Evolutionary conservation across 805 yeast genomes (phyloP), one percentile per base, ranked within the genome.

Genomic region (Candida maesae): DNA sequence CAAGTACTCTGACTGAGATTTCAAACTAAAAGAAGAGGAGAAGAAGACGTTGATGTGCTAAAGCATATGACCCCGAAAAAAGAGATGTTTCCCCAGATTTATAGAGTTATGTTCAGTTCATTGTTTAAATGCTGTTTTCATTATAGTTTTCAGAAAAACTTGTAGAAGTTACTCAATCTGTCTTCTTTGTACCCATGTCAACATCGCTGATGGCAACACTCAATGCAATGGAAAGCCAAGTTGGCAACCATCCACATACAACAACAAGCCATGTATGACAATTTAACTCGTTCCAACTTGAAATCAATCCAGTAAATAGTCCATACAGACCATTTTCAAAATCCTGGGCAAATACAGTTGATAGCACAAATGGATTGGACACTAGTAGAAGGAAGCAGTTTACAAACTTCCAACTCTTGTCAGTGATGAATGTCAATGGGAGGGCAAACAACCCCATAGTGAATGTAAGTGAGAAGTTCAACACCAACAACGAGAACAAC

Each of bases 251-350:
- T 0, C 88, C 85, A 31, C 81, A 65, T 30, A 79, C 68, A 2
- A 89, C 58, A 18, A 85, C 74, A 42, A 77, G 72, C 90, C 95
- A 88, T 0, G 95, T 84, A 91, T 95, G 88, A 44, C 84, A 81
- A 41, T 83, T 84, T 42, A 85, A 63, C 28, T 79, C 76, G 19
- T 67, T 56, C 83, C 90, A 86, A 3, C 87, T 78, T 20, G 74
- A 67, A 10, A 81, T 58, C 13, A 89, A 64, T 0, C 79, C 78
- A 16, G 61, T 56, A 39, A 81, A 67, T 2, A 66, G 48, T 27
- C 53, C 60, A 14, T 21, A 5, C 6, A 52, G 30, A 2, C 49
- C 47, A 12, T 38, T 41, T 11, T 47, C 45, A 33, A 59, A 47
- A 15, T 40, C 61, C 35, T 47, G 57, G 38, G 61, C 58, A 28